These are phyloP conservation scores for Chenopodium berlandieri DNA, from an alignment of 148 eudicot species.

Conservation along the genomic window DNA sequence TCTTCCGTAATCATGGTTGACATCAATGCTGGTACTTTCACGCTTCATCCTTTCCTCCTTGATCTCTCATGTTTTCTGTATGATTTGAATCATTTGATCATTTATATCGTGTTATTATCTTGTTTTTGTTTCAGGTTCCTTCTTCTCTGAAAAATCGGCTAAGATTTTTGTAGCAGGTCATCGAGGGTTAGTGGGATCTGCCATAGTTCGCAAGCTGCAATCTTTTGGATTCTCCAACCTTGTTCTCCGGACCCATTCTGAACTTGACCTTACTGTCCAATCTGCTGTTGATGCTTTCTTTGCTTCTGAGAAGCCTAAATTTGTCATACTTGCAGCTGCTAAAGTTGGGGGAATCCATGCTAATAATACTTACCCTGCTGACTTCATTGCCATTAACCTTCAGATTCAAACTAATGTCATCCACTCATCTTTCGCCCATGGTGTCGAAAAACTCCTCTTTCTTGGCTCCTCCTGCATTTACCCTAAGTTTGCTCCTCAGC, in stretches of 20 bases:
- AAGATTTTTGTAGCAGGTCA: slow-evolving; percentile 92
- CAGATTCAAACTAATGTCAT: slow-evolving; percentile 94
- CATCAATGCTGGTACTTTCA: slow-evolving; percentile 9
- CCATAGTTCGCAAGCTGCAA: slow-evolving; percentile 65
- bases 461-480: slow-evolving; percentile 94
- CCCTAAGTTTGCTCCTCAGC: slow-evolving; percentile 96
- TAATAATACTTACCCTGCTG: slow-evolving; percentile 91
- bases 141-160: slow-evolving; percentile 58
- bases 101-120: background rate
- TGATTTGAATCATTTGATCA: no score
- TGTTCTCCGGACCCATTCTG: slow-evolving; percentile 69
- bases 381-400: slow-evolving; percentile 79
- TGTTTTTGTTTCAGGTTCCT: slow-evolving; percentile 19
- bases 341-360: slow-evolving; percentile 99
- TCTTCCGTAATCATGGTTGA: slow-evolving; percentile 13
- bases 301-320: slow-evolving; percentile 61
- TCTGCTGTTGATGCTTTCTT: slow-evolving; percentile 72
- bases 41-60: background rate
- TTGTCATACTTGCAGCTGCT: slow-evolving; percentile 93
- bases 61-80: background rate
- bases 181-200: slow-evolving; percentile 93
- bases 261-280: slow-evolving; percentile 85
- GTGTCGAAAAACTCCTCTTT: slow-evolving; percentile 65
- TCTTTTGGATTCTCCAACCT: slow-evolving; percentile 60
- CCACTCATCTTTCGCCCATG: slow-evolving; percentile 55